These are phyloP conservation scores for Globisporangium paddicum DNA, from an alignment of 352 stramenopile species.

Conservation along the genomic window DNA sequence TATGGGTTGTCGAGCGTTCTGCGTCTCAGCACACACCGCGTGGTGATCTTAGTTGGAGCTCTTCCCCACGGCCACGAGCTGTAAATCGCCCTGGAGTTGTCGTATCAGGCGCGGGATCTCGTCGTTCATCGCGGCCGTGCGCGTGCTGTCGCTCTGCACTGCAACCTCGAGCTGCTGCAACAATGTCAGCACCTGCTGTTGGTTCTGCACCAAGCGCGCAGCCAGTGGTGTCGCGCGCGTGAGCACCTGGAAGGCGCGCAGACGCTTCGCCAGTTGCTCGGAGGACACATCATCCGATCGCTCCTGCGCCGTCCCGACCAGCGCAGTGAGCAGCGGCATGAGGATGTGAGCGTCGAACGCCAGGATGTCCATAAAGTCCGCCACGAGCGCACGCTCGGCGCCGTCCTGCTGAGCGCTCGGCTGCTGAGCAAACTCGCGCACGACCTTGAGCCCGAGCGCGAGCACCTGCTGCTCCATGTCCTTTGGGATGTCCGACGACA, in stretches of 20 bases:
- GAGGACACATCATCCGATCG: slow-evolving; percentile 7
- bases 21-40: too few species aligned
- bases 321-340: slow-evolving; percentile 15
- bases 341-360: slow-evolving; percentile 11
- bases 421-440: not conserved
- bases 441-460: slow-evolving; percentile 10
- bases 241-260: slow-evolving; percentile 48
- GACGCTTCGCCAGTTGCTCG: slow-evolving; percentile 15
- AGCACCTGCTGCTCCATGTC: slow-evolving; percentile 41
- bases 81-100: slow-evolving; percentile 51
- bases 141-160: slow-evolving; percentile 6
- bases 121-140: slow-evolving; percentile 16
- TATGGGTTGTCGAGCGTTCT: too few species aligned
- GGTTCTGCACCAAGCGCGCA: slow-evolving; percentile 32
- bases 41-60: slow-evolving; percentile 6
- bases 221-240: slow-evolving; percentile 31
- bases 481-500: slow-evolving; percentile 31
- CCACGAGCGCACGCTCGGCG: slow-evolving; percentile 17
- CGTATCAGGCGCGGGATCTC: slow-evolving; percentile 38
- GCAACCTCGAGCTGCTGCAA: slow-evolving; percentile 20
- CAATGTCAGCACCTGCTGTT: slow-evolving; percentile 21
- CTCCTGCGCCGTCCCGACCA: slow-evolving; percentile 12
- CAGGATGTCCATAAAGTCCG: slow-evolving; percentile 20
- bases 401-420: not conserved
- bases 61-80: slow-evolving; percentile 43